Evolutionary conservation across 2,329 filamentous ascomycete genomes (phyloP), one percentile per base, ranked within the genome.

Genomic region (Trichoderma oligosporum): DNA sequence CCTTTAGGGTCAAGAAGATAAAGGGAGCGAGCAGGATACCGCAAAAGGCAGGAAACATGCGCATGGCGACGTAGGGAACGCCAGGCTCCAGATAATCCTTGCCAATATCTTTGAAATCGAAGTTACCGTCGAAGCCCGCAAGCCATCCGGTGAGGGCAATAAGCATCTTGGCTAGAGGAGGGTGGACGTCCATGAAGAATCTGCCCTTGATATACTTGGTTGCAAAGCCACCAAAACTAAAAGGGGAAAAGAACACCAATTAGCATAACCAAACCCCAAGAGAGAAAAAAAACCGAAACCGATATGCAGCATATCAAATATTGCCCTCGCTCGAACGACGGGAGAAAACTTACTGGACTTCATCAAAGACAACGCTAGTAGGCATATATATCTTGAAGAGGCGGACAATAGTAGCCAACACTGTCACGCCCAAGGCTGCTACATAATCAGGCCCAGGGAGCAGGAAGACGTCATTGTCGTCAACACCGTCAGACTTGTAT

Each of bases 131-230:
- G 73, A 97, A 99, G 54, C 94, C 94, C 67, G 92, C 94, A 62
- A 97, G 75, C 86, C 89, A 99, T 65, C 93, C 94, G 62, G 92
- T 91, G 60, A 99, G 83, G 52, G 94, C 96, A 68, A 99, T 93
- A 65, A 99, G 85, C 71, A 99, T 84, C 79, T 99, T 99, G 64
- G 94, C 94, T 60, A 99, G 82, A 44, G 94, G 94, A 29, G 94
- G 94, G 71, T 99, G 94, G n/a, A 99, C 94, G 71, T 99, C 94
- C 94, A 99, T 99, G 75, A 99, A 99, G 82, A 99, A 99, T 72
- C 82, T 88, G 69, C 94, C 94, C 80, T 99, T 97, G 82, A 99
- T 97, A 74, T 99, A 99, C 75, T 99, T 99, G 66, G 89, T 91
- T 63, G 94, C 94, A 71, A 99, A 99, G 47, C 94, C 94, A 72